phyloP scores from a whole-genome alignment of 495 filamentous ascomycete species.

The Astrocystis sublimbata region DNA sequence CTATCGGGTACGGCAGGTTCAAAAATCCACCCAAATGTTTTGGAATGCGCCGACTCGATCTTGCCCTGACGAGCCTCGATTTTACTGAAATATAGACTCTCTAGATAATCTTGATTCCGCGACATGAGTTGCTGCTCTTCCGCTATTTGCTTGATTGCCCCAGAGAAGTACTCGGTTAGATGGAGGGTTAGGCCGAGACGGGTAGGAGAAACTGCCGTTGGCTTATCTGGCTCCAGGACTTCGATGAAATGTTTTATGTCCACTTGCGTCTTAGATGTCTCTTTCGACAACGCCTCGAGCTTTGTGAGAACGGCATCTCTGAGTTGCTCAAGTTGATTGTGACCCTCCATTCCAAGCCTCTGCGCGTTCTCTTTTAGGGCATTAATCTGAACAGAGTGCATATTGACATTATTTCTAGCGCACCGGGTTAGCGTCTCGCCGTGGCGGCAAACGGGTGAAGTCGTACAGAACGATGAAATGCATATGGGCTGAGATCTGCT shows the following conservation, averaged over 20 bases:
- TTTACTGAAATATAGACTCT: constrained; percentile 7
- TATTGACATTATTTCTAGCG: neutral
- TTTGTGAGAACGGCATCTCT: neutral
- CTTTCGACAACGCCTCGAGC: neutral
- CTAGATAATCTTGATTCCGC: neutral
- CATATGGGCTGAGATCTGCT: constrained; percentile 8
- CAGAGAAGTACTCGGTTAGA: neutral
- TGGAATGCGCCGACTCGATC: constrained; percentile 9
- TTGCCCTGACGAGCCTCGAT: constrained; percentile 8
- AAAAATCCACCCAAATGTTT: constrained; percentile 21
- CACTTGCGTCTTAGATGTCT: neutral
- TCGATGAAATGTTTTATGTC: neutral
- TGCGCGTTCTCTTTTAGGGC: neutral
- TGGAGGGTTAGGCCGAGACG: neutral
- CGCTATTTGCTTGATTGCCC: neutral
- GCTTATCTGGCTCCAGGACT: neutral
- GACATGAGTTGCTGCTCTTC: neutral
- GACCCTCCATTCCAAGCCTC: neutral
- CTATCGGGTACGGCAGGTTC: neutral
- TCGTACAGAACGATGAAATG: neutral
- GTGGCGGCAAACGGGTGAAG: neutral
- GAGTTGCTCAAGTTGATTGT: neutral
- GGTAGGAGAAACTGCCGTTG: neutral
- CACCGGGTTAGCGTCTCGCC: neutral
- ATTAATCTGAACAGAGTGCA: neutral